Base-by-base conservation (phyloP, 1,284 basidiomycete genomes). In the Heterobasidion parviporum region DNA sequence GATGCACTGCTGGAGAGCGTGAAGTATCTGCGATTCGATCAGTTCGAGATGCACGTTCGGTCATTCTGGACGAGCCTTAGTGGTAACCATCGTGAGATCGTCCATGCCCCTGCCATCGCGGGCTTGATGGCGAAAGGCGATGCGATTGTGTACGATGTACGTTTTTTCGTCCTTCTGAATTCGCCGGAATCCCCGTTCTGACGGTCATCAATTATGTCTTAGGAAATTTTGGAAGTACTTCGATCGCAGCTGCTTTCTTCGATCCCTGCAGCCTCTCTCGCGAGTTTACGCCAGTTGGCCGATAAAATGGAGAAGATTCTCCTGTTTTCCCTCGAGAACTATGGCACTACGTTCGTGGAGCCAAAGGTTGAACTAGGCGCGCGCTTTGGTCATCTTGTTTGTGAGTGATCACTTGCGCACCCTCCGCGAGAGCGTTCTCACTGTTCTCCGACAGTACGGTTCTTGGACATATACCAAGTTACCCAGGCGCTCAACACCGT, bases 291-390 rank as follows among this genome's bases (percentile, higher is more conserved):
- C 47, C 86, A 89, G 65, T 74, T 93, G 55, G 90, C 89, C n/a
- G 82, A 89, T 66, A 92, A 92, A 73, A 92, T 93, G 90, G 89
- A 93, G 67, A 92, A 92, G 69, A 88, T 92, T 53, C 74, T 93
- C 18, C 74, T 92, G 36, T 77, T 87, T 48, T 87, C 91, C 33
- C 74, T 93, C 36, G 89, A 91, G 61, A 80, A 80, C 61, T 93
- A 91, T 60, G 88, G 89, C 10, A 88, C 88, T 63, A 91, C 88
- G n/a, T 93, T 93, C 70, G 88, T 92, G 50, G 90, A 92, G 67
- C 90, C 89, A 52, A 93, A 93, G 68, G 89, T 93, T 33, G 89
- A 93, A 65, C 73, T 93, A 55, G 91, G 91, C 34, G 91, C 89
- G 49, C 85, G 89, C 52, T 93, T 93, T 67, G 91, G 90, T 6